Base-by-base conservation (phyloP, 2,329 filamentous ascomycete genomes). In the Paraphaeosphaeria minitans region DNA sequence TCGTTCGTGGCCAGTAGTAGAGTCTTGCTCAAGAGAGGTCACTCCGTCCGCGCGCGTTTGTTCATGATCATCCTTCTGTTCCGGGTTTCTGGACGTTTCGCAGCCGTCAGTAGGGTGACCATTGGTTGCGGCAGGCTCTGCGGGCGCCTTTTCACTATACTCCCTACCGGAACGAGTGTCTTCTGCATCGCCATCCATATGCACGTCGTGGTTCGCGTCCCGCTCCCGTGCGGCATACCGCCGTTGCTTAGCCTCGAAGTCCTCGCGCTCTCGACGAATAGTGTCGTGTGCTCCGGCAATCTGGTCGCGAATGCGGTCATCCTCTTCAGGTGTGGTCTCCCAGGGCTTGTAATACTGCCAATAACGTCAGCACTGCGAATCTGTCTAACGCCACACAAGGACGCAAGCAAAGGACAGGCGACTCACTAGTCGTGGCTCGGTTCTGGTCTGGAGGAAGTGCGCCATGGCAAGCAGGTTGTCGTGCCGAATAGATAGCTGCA, bases 311-410 rank as follows among this genome's bases (percentile, higher is more conserved):
- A 97, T 91, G 12, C 77, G 81, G 5, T 87, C 84, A 75, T 93
- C 86, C 74, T 97, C 89, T 46, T 85, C 82, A 5, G 80, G 75
- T 33, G 86, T 87, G 56, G 91, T 82, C 67, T 92, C 87, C 89
- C 90, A 96, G 0, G 94, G 94, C 47, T 89, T 88, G 76, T 95
- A 97, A 75, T 90, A 94, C 92, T 97, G 64, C 43, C 9, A 56
- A 53, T 13, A 39, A 21, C 41, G 41, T 77, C 52, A 64, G 68
- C 76, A 65, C 73, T 64, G 16, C 59, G 51, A 19, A 55, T 50
- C 19, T 31, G 42, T 13, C 21, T 41, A 24, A 49, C 29, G 35
- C 22, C n/a, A 31, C 9, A 16, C 43, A 29, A 48, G 50, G 39
- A 33, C 16, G 21, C 22, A 24, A 37, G 10, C 56, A 29, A 5